Evolutionary conservation across 495 filamentous ascomycete genomes (phyloP).

Genomic region (Xylaria cubensis): DNA sequence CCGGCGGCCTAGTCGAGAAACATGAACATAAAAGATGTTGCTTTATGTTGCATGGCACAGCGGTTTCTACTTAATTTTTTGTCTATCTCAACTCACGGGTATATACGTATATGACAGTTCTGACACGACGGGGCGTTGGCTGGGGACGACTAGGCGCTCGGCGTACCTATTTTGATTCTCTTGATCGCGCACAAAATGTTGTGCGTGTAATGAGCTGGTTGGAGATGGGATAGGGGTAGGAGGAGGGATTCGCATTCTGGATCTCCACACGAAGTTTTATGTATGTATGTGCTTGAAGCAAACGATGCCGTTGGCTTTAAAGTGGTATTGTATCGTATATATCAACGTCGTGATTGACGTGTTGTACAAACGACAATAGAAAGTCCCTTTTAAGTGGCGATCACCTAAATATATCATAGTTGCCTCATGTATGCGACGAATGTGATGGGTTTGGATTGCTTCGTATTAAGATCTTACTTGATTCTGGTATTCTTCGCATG

Average conservation of each 20-base stretch:
- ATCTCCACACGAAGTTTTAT: background rate
- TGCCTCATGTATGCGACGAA: background rate
- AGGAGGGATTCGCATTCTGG: background rate
- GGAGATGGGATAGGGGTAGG: background rate
- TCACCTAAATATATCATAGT: background rate
- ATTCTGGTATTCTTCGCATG: background rate
- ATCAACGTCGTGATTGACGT: background rate
- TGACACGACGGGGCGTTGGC: constrained; percentile 37
- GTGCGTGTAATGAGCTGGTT: background rate
- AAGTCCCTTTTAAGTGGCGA: background rate
- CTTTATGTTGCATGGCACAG: constrained; percentile 25
- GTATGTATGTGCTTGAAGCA: background rate
- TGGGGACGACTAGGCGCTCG: constrained; percentile 19
- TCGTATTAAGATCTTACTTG: background rate
- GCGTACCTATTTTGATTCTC: constrained; percentile 15
- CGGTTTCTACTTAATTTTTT: constrained; percentile 23
- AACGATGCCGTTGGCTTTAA: background rate
- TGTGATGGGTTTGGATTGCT: background rate
- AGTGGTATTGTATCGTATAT: background rate
- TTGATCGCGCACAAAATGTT: background rate
- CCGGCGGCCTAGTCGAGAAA: constrained; percentile 34
- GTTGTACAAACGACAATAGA: constrained; percentile 1
- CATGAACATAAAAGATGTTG: background rate
- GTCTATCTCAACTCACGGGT: constrained; percentile 7
- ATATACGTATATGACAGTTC: constrained; percentile 28